Evolutionary conservation across 2,329 filamentous ascomycete genomes (phyloP), one percentile per base, ranked within the genome.

Genomic region (Elsinoe necatrix): DNA sequence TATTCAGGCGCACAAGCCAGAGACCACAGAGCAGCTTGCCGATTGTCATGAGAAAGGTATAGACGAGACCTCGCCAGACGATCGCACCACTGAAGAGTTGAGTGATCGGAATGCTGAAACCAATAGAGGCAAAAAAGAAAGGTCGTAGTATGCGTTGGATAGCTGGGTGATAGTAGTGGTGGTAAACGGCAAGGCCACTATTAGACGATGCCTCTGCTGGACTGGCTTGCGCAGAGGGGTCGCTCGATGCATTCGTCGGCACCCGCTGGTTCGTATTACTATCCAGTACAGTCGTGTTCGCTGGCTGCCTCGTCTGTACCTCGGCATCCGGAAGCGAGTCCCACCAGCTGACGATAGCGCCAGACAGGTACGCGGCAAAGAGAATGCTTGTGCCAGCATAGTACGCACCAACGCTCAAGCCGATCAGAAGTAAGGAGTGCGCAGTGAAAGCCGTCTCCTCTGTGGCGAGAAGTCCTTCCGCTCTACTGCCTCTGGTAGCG

Each of bases 31-130:
- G 60, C 7, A 75, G 48, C 59, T 75, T 75, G 1, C 60, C 73
- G 1, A 87, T 52, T 0, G 76, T 65, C 87, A 93, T 93, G 2
- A 93, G 70, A 0, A 84, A 61, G 0, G 84, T 76, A 63, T 91
- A 93, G 0, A 90, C 76, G 0, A 90, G 60, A 0, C 87, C 87
- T 9, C 82, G 80, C 87, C 86, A 93, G 1, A 90, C 70, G 0
- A 87, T 75, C 0, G 71, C 64, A 0, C 80, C 80, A 0, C 68
- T 67, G 63, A 90, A 92, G 75, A 93, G 82, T 4, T 80, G 71
- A 0, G 78, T 80, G 27, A 92, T 84, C 0, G 87, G 87, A 1
- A 93, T 86, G 0, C 87, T 84, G 65, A 92, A 91, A 0, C 87
- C 87, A 34, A 92, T 85, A 0, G 79, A 82, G 1, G 78, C 86